Percentiles rank a stretch among this genome's conserved stretches.
Conservation (phyloP, 177 flowering plant genomes). For the Vitis hybrid region DNA sequence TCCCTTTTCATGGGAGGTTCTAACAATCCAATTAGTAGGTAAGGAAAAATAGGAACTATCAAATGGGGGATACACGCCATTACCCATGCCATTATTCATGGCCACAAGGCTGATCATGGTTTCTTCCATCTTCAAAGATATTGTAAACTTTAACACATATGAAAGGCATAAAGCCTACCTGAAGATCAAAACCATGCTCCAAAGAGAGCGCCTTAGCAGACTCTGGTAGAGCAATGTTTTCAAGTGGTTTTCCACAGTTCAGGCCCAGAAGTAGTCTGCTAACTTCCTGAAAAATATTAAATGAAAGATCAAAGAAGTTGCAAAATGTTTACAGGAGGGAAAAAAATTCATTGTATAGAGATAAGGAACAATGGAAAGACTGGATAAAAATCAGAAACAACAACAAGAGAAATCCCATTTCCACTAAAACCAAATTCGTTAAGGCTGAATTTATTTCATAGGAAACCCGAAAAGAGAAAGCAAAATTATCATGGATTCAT, state of each 20-base stretch:
- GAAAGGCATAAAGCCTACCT: constrained; percentile 36
- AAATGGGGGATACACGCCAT: not conserved
- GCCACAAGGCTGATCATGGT: not conserved
- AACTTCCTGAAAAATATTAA: constrained; percentile 64
- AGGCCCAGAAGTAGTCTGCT: constrained; percentile 74
- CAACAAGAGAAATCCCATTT: not conserved
- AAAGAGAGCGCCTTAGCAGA: constrained; percentile 49
- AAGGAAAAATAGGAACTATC: too few relatives aligned
- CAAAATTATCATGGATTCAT: too few relatives aligned
- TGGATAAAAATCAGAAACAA: not conserved
- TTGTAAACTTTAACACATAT: not conserved
- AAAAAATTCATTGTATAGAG: not conserved
- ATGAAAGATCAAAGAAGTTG: not conserved
- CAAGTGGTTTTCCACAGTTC: constrained; percentile 73
- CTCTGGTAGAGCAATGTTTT: constrained; percentile 44
- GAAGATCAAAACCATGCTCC: constrained; percentile 72
- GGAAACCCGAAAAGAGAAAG: too few relatives aligned
- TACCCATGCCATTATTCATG: not conserved
- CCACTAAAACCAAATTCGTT: too few relatives aligned
- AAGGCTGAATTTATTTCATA: too few relatives aligned
- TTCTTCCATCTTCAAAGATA: not conserved
- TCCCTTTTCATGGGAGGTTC: too few relatives aligned
- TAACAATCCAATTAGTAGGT: too few relatives aligned
- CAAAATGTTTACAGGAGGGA: too few relatives aligned
- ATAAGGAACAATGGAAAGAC: not conserved